Conservation (phyloP, 176 grass and related monocot genomes). For the Eragrostis curvula region DNA sequence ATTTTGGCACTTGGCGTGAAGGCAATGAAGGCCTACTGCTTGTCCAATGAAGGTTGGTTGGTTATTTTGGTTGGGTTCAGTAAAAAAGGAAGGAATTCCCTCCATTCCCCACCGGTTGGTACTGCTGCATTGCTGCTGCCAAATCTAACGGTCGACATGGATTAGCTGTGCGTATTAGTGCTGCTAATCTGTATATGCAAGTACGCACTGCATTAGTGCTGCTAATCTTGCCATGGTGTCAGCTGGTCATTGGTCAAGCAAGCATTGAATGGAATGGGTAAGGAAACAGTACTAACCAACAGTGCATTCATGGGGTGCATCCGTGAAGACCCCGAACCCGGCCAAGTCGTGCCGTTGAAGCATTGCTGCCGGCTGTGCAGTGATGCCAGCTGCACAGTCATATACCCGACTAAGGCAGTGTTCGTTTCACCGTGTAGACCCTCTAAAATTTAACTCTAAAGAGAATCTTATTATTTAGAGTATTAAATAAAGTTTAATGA, state of each 20-base stretch:
- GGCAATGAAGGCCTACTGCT: not conserved
- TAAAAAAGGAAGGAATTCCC: not conserved
- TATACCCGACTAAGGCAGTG: too few relatives aligned
- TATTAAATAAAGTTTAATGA: too few relatives aligned
- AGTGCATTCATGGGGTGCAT: conserved; percentile 42
- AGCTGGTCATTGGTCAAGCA: conserved; percentile 12
- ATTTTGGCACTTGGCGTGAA: conserved; percentile 32
- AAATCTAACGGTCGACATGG: conserved; percentile 10
- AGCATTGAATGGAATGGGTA: conserved; percentile 12
- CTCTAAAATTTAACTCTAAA: too few relatives aligned
- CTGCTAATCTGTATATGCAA: conserved; percentile 12
- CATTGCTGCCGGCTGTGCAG: conserved; percentile 7
- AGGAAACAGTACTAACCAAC: conserved; percentile 27
- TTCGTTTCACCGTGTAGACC: too few relatives aligned
- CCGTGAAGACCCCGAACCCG: conserved; percentile 11
- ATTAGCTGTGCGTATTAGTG: conserved; percentile 17
- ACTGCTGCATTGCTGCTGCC: not conserved
- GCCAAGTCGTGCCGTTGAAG: conserved; percentile 36
- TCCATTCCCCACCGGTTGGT: not conserved
- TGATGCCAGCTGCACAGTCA: conserved; percentile 10
- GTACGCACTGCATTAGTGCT: conserved; percentile 1
- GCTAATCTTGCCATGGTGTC: too few relatives aligned
- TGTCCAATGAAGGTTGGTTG: not conserved
- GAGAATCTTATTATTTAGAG: too few relatives aligned
- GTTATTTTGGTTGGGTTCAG: conserved; percentile 29